These are phyloP conservation scores for Rhizopogon vinicolor DNA, from an alignment of 768 basidiomycete genomes.

Conservation along the genomic window DNA sequence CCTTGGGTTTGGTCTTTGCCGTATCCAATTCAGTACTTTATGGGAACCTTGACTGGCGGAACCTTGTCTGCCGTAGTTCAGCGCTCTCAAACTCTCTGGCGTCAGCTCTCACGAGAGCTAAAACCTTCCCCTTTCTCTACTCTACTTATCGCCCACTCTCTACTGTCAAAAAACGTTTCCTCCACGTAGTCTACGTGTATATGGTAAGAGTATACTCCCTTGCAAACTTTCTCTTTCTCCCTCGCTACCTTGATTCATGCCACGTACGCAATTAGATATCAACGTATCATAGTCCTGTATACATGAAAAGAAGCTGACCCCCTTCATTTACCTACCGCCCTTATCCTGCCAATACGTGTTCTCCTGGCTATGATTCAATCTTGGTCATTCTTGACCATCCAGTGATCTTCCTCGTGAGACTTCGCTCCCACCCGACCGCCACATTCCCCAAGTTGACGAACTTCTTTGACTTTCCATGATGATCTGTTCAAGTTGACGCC, in stretches of 20 bases:
- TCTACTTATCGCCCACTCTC: neutral
- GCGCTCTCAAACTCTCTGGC: neutral
- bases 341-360: neutral
- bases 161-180: neutral
- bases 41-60: neutral
- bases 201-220: neutral
- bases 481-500: neutral
- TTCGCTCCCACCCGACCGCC: neutral
- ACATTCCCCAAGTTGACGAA: neutral
- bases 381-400: neutral
- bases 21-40: neutral
- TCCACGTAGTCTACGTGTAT: neutral
- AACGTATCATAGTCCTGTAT: neutral
- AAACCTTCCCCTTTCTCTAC: neutral
- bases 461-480: neutral
- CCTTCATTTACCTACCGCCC: neutral
- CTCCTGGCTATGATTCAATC: too few species aligned
- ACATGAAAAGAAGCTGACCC: neutral
- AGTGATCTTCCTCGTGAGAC: neutral
- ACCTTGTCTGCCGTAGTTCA: neutral
- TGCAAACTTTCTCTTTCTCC: too few species aligned
- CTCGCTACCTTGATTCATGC: neutral
- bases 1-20: neutral
- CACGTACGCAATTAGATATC: neutral
- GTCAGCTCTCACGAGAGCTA: neutral